These are phyloP conservation scores for Aspergillus japonicus DNA, from an alignment of 2,329 filamentous ascomycete genomes.

Conservation along the genomic window DNA sequence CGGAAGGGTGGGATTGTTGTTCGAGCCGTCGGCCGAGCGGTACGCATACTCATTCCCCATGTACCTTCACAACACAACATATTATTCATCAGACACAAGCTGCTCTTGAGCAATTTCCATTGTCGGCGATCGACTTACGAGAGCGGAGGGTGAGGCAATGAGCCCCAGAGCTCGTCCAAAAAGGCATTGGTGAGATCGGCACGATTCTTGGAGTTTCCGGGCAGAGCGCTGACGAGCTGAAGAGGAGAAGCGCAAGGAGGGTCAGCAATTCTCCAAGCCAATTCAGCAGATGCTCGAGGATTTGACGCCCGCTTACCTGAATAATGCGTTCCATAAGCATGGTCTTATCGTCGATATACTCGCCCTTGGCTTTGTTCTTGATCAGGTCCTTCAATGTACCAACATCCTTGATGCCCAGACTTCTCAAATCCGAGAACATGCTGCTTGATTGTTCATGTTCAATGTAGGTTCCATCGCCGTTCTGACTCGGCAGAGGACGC, in stretches of 20 bases:
- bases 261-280: neutral
- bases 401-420: conserved; percentile 58
- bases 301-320: conserved; percentile 39
- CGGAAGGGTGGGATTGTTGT: conserved; percentile 68
- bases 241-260: neutral
- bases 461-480: conserved; percentile 62
- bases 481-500: conserved; percentile 63
- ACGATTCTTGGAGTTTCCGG: conserved; percentile 60
- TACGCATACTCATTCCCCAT: conserved; percentile 60
- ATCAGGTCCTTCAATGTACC: conserved; percentile 63
- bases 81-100: neutral
- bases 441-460: conserved; percentile 52
- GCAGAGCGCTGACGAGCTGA: conserved; percentile 64
- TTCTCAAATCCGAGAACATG: conserved; percentile 57
- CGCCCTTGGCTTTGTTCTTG: conserved; percentile 62
- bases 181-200: conserved; percentile 65
- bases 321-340: conserved; percentile 75
- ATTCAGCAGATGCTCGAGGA: neutral
- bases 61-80: conserved; percentile 30
- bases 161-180: conserved; percentile 68
- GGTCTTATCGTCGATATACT: conserved; percentile 69
- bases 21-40: conserved; percentile 67
- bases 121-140: conserved; percentile 46
- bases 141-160: conserved; percentile 69
- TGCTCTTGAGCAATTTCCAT: neutral